Conservation (phyloP, 2,329 filamentous ascomycete species). For the Atkinsonella hypoxylon region DNA sequence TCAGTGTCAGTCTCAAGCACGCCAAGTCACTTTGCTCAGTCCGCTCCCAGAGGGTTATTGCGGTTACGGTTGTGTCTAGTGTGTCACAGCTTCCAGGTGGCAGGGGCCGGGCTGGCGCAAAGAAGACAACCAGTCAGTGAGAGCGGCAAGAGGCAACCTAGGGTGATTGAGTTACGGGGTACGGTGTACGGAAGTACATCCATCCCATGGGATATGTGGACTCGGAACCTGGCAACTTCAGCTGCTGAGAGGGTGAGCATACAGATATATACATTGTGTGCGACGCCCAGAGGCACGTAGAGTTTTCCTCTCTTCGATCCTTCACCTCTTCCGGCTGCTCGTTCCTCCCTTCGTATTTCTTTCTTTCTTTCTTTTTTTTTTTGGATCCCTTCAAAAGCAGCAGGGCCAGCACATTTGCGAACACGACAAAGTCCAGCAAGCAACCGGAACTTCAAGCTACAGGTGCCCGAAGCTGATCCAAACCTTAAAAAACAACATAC, state of each 20-base stretch:
- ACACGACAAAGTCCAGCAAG: background rate
- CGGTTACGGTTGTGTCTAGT: too few relatives aligned
- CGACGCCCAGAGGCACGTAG: conserved; percentile 2
- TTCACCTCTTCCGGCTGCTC: background rate
- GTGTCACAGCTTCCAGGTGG: conserved; percentile 1
- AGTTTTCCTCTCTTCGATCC: conserved; percentile 3
- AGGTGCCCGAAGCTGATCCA: background rate
- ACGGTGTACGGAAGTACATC: conserved; percentile 1
- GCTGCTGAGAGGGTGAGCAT: conserved; percentile 6
- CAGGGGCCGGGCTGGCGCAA: background rate
- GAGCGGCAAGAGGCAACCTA: conserved; percentile 2
- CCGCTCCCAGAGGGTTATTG: conserved; percentile 2
- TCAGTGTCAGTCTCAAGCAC: background rate
- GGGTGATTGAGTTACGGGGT: conserved; percentile 4
- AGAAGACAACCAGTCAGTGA: background rate
- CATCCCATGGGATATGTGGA: conserved; percentile 1
- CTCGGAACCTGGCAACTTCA: conserved; percentile 5
- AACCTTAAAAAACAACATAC: background rate
- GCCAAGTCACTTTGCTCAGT: background rate
- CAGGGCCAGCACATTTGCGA: background rate
- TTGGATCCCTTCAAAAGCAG: background rate
- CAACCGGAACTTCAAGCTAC: background rate
- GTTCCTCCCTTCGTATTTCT: background rate
- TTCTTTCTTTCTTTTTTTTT: conserved; percentile 1
- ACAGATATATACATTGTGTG: conserved; percentile 10